Base-by-base conservation (phyloP, 1,284 basidiomycete species). In the Lentinula novae-zelandiae region DNA sequence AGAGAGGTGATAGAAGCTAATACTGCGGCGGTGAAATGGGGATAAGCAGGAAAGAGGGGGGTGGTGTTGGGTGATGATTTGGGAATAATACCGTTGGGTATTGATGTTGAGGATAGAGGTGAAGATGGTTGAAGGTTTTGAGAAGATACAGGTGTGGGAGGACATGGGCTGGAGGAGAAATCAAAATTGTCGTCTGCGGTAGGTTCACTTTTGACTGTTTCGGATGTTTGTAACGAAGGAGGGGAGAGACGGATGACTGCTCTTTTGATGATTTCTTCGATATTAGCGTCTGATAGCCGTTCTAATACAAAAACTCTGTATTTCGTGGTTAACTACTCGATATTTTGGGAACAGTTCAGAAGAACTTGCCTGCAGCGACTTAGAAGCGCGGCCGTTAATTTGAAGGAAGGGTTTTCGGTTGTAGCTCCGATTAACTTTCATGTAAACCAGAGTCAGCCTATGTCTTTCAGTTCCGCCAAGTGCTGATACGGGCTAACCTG, bases 401-500 rank as follows among this genome's bases (percentile, higher is more conserved):
- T 92, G 77, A 96, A 96, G 1, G 91, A 93, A 0, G 94, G 94
- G 68, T 96, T 96, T 72, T 96, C 94, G 0, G 94, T 96, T 2
- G 94, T 96, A 0, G 94, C 93, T 15, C 92, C 92, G 63, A 96
- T 85, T 39, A 96, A 77, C 80, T 88, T 44, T 44, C 4, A 6
- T n/a, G 40, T 44, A 7, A 17, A n/a, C 2, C n/a, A 17, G 17
- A n/a, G 13, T 13, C 7, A 5, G 17, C 13, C 13, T 44, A 8
- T 7, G n/a, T 44, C 13, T n/a, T 7, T n/a, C 38, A 8, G 4
- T 44, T 44, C 17, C 17, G 15, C 15, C 5, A 13, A n/a, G 7
- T 15, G 7, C n/a, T n/a, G 13, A 17, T 51, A 36, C 42, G 48
- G 22, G 61, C 67, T 57, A 62, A 85, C 86, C 73, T 90, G 89